These are phyloP conservation scores for Pseudogymnoascus sp. DNA, from an alignment of 2,329 filamentous ascomycete species.

Conservation along the genomic window DNA sequence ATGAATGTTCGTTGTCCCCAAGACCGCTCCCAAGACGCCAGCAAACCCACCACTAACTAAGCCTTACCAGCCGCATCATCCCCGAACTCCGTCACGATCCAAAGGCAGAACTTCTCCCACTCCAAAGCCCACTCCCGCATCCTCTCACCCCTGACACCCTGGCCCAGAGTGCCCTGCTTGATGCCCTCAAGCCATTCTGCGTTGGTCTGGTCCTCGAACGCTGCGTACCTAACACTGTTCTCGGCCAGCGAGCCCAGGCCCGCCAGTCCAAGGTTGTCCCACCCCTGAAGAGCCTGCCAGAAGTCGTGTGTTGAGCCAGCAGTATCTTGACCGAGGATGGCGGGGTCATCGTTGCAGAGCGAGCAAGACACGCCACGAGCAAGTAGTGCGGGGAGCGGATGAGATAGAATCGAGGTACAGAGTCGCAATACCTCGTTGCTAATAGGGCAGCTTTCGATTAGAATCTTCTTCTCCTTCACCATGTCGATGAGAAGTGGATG, in stretches of 20 bases:
- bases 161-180: constrained; percentile 64
- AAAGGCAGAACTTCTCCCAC: constrained; percentile 87
- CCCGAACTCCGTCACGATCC: constrained; percentile 73
- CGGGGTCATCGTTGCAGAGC: constrained; percentile 85
- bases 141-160: constrained; percentile 60
- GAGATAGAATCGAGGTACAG: constrained; percentile 65
- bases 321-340: constrained; percentile 74
- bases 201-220: constrained; percentile 69
- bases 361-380: constrained; percentile 77
- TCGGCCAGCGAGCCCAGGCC: constrained; percentile 82
- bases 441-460: constrained; percentile 85
- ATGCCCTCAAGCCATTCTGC: constrained; percentile 67
- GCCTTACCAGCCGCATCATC: constrained; percentile 28
- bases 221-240: constrained; percentile 86
- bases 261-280: constrained; percentile 83
- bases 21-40: neutral
- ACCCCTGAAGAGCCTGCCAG: constrained; percentile 86
- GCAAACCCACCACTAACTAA: neutral
- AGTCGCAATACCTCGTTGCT: constrained; percentile 82
- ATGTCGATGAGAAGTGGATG: constrained; percentile 85
- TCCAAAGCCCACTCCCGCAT: constrained; percentile 71
- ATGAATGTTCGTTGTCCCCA: neutral
- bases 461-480: constrained; percentile 79
- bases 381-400: constrained; percentile 76
- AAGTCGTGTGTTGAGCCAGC: constrained; percentile 87